Evolutionary conservation across 2,329 filamentous ascomycete genomes (phyloP).

Genomic region (Fusarium equiseti): DNA sequence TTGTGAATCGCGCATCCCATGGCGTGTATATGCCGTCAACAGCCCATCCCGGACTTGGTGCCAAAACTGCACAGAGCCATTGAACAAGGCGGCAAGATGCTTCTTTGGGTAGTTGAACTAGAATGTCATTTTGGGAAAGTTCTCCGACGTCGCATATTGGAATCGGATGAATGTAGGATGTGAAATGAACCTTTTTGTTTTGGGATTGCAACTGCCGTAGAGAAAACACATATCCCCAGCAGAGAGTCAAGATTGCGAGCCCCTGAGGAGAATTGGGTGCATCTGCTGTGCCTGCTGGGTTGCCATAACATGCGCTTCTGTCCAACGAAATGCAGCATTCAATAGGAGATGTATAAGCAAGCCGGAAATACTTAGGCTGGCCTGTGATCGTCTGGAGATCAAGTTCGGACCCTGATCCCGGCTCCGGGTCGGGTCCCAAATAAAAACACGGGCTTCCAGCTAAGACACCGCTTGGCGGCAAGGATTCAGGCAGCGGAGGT

Average conservation of each 20-base stretch:
- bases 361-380: slow-evolving; percentile 47
- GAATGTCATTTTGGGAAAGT: slow-evolving; percentile 33
- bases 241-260: slow-evolving; percentile 46
- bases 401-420: slow-evolving; percentile 11
- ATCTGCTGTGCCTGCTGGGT: slow-evolving; percentile 28
- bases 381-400: slow-evolving; percentile 42
- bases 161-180: slow-evolving; percentile 41
- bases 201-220: slow-evolving; percentile 47
- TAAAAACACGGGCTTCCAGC: slow-evolving; percentile 24
- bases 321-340: slow-evolving; percentile 41
- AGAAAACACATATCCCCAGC: slow-evolving; percentile 49
- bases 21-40: slow-evolving; percentile 35
- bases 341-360: slow-evolving; percentile 40
- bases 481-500: slow-evolving; percentile 40
- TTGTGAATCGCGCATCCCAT: slow-evolving; percentile 38
- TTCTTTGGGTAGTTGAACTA: slow-evolving; percentile 36
- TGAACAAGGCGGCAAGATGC: slow-evolving; percentile 43
- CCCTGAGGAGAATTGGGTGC: slow-evolving; percentile 41
- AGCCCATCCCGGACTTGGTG: slow-evolving; percentile 40
- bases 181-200: slow-evolving; percentile 42
- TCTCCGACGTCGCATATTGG: slow-evolving; percentile 33
- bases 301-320: slow-evolving; percentile 39
- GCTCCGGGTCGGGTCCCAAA: not conserved
- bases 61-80: slow-evolving; percentile 47
- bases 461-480: slow-evolving; percentile 42